These are phyloP conservation scores for Rugonectria rugulosa DNA, from an alignment of 2,329 filamentous ascomycete genomes.

Conservation along the genomic window DNA sequence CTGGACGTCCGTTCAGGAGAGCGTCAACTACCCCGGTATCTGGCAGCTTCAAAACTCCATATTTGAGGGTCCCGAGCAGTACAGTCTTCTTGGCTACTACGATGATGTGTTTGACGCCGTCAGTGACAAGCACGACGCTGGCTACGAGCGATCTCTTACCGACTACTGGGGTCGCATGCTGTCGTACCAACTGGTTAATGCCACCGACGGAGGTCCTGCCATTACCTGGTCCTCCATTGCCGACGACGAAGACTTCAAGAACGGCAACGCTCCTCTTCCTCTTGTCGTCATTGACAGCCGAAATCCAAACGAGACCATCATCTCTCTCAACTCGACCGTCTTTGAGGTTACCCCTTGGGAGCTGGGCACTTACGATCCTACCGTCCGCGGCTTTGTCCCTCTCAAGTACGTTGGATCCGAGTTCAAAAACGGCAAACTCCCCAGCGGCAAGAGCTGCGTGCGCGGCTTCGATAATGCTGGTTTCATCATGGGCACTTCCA, in stretches of 20 bases:
- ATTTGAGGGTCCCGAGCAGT: conserved; percentile 48
- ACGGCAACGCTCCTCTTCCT: conserved; percentile 55
- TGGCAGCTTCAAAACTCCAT: conserved; percentile 54
- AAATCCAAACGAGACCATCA: conserved; percentile 51
- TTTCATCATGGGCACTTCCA: conserved; percentile 84
- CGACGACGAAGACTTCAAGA: conserved; percentile 52
- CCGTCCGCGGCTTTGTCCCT: conserved; percentile 65
- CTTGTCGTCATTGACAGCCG: conserved; percentile 59
- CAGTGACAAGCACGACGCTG: conserved; percentile 48
- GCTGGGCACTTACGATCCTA: conserved; percentile 69
- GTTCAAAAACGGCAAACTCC: conserved; percentile 58
- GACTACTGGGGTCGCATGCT: conserved; percentile 91
- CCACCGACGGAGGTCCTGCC: conserved; percentile 72
- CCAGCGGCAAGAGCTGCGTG: conserved; percentile 55
- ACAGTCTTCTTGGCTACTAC: conserved; percentile 51
- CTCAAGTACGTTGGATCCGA: conserved; percentile 67
- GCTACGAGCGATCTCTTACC: conserved; percentile 71
- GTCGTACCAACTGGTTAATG: conserved; percentile 86
- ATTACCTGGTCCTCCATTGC: conserved; percentile 81
- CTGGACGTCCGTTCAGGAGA: conserved; percentile 67
- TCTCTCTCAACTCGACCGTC: conserved; percentile 64
- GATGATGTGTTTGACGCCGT: conserved; percentile 46
- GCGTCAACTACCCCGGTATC: conserved; percentile 45
- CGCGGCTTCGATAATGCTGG: conserved; percentile 80
- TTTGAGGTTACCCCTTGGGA: conserved; percentile 74